A percentile compares a stretch with the other conserved stretches of the same genome.
These are phyloP conservation scores for Aspergillus puulaauensis DNA, from an alignment of 2,329 filamentous ascomycete genomes.

Conservation along the genomic window DNA sequence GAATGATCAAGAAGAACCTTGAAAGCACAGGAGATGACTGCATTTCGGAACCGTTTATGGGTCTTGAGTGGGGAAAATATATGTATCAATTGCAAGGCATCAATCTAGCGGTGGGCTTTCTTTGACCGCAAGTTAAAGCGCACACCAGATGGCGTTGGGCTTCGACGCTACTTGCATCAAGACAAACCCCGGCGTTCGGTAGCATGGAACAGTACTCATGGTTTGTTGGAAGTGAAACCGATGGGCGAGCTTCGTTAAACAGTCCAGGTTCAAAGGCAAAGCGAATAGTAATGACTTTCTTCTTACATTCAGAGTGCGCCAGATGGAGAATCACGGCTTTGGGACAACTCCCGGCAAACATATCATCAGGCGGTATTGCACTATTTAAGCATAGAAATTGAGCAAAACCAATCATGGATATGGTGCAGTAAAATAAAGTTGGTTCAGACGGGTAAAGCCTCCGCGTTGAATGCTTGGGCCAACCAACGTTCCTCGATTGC, in stretches of 20 bases:
- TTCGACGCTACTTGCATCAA: conserved; percentile 8
- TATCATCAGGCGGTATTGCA: neutral
- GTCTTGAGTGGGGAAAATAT: neutral
- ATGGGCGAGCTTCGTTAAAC: too few species aligned
- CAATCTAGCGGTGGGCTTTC: conserved; percentile 18
- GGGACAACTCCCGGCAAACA: neutral
- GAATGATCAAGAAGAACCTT: neutral
- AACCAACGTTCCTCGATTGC: conserved; percentile 7
- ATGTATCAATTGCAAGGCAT: neutral
- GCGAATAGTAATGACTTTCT: too few species aligned
- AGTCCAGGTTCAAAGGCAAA: too few species aligned
- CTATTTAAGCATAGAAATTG: neutral
- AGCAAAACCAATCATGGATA: too few species aligned
- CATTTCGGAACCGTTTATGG: neutral
- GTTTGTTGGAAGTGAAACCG: too few species aligned
- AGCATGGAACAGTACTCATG: neutral
- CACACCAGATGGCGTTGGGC: conserved; percentile 17
- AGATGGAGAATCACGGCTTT: too few species aligned
- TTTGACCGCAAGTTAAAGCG: conserved; percentile 28
- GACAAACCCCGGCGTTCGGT: neutral
- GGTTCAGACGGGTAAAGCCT: conserved; percentile 4
- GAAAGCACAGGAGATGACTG: neutral
- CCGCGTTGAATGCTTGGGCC: conserved; percentile 6
- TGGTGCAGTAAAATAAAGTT: neutral
- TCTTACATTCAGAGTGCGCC: too few species aligned